Evolutionary conservation across 108 stramenopile genomes (phyloP).

Genomic region (Cyclotella baltica): DNA sequence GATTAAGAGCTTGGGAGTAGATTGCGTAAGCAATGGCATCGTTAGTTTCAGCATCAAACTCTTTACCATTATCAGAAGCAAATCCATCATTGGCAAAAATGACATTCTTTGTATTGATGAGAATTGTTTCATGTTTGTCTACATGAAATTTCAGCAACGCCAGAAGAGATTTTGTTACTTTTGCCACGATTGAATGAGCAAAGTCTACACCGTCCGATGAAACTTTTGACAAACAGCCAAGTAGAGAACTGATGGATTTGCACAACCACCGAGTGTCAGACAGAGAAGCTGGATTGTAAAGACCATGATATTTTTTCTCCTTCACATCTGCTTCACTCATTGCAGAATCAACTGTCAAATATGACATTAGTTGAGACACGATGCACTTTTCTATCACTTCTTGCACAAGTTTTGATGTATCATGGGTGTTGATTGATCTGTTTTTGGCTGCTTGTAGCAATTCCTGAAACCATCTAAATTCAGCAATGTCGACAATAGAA

Average conservation of each 20-base stretch:
- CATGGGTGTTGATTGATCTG: neutral
- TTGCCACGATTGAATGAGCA: constrained; percentile 1
- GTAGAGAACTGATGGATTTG: constrained; percentile 25
- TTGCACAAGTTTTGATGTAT: constrained; percentile 13
- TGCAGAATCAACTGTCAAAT: constrained; percentile 28
- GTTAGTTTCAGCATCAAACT: constrained; percentile 27
- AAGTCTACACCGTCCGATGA: constrained; percentile 9
- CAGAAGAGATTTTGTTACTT: constrained; percentile 27
- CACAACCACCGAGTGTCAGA: constrained; percentile 40
- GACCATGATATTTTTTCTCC: constrained; percentile 12
- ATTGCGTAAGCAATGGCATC: constrained; percentile 53
- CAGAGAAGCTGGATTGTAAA: constrained; percentile 47
- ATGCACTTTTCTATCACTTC: constrained; percentile 30
- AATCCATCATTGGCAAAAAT: neutral
- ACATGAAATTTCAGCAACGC: constrained; percentile 33
- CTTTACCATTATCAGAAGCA: constrained; percentile 30
- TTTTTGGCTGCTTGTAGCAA: constrained; percentile 8
- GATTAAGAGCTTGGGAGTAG: constrained; percentile 43
- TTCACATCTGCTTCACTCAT: neutral
- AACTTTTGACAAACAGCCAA: constrained; percentile 9
- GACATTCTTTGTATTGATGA: constrained; percentile 41
- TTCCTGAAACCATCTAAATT: constrained; percentile 43
- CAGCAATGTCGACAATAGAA: constrained; percentile 2
- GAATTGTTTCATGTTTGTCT: constrained; percentile 54
- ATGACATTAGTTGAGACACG: constrained; percentile 17